Evolutionary conservation across 768 basidiomycete species (phyloP).

Genomic region (Boletus tylopilopsis): DNA sequence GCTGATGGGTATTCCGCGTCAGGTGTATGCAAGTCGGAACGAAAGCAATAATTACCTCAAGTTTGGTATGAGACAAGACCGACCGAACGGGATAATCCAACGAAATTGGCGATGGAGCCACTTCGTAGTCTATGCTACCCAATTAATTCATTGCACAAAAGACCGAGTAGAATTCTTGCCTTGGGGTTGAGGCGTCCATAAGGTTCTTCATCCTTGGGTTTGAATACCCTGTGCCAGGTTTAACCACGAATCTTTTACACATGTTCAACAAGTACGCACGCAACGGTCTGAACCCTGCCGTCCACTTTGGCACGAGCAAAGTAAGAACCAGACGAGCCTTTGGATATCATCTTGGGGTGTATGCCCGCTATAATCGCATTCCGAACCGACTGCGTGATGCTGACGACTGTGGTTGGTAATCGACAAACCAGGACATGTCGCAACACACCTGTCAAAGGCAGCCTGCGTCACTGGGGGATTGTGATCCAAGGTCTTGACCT

Average conservation of each 20-base stretch:
- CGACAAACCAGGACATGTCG: background rate
- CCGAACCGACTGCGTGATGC: slow-evolving; percentile 61
- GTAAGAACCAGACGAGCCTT: slow-evolving; percentile 88
- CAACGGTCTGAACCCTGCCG: slow-evolving; percentile 72
- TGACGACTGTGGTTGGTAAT: slow-evolving; percentile 26
- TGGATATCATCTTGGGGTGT: slow-evolving; percentile 88
- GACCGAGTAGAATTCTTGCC: slow-evolving; percentile 32
- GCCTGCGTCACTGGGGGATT: slow-evolving; percentile 69
- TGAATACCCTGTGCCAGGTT: slow-evolving; percentile 63
- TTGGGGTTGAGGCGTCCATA: slow-evolving; percentile 88
- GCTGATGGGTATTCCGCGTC: slow-evolving; percentile 33
- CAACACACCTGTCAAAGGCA: slow-evolving; percentile 64
- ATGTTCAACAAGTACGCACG: slow-evolving; percentile 43
- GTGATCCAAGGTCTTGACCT: slow-evolving; percentile 83
- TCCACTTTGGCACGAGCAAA: slow-evolving; percentile 85
- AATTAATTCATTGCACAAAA: background rate
- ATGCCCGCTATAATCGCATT: slow-evolving; percentile 71
- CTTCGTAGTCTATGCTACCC: slow-evolving; percentile 65
- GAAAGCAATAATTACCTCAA: slow-evolving; percentile 50
- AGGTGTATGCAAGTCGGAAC: background rate
- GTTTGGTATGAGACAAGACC: slow-evolving; percentile 87
- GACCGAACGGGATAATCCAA: slow-evolving; percentile 88
- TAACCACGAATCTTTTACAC: background rate
- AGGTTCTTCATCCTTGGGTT: slow-evolving; percentile 89
- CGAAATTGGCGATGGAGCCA: slow-evolving; percentile 87